Base-by-base conservation (phyloP, 2,329 filamentous ascomycete species). In the Cyclaneusma minus region DNA sequence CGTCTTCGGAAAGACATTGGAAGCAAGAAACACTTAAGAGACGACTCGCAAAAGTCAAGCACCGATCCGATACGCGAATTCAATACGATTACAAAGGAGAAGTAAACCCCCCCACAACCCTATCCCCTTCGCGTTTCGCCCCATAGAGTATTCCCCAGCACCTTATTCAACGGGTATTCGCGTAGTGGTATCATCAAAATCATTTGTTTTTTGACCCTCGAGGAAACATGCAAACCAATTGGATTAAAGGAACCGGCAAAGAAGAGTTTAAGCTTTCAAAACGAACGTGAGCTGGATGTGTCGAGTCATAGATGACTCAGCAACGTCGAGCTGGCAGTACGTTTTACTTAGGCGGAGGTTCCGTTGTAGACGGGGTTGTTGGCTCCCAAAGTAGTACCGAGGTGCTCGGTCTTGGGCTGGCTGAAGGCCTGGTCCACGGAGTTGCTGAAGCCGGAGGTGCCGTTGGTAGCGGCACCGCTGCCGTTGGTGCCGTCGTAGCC, bases 381-480 rank as follows among this genome's bases (percentile, higher is more conserved):
- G n/a, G 22, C n/a, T n/a, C 22, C 22, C 8, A 24, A 15, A 16
- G 22, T 24, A n/a, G 22, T 24, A 15, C 14, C 14, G 12, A 13
- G 13, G 12, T 24, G 14, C 11, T 15, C 13, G 22, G 11, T 24
- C 3, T 11, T 13, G 11, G 11, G 11, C 9, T 36, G 24, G 28
- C 33, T 28, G 24, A 44, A 41, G 16, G 39, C 40, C 22, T 41
- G 34, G 15, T 44, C 40, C n/a, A 44, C 37, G 24, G 41, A 38
- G 25, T 32, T 40, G 23, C 36, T 34, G 32, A 42, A 44, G 4
- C 28, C 32, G 11, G 21, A 21, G 10, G 31, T 27, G 24, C 14
- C 7, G 22, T 16, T 5, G 23, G 16, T 2, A 12, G 16, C 2
- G 24, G 24, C 4, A 19, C 24, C 13, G 24, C n/a, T 4, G 24